Evolutionary conservation across 2,329 filamentous ascomycete species (phyloP).

Genomic region (Scorias spongiosa): DNA sequence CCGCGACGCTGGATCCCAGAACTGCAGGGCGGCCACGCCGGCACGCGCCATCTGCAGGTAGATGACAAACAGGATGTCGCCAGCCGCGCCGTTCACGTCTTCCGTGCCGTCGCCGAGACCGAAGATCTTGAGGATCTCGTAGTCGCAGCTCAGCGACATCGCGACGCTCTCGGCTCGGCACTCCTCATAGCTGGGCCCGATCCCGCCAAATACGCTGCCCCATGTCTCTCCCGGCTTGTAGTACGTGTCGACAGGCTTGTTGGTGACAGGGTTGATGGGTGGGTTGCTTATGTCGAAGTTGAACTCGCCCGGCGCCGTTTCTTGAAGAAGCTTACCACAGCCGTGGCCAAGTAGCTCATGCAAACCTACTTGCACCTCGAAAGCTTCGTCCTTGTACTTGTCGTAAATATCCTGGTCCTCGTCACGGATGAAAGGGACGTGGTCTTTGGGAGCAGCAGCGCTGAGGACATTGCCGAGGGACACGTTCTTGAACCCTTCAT

Average conservation of each 20-base stretch:
- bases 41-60: slow-evolving; percentile 91
- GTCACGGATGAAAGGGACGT: slow-evolving; percentile 75
- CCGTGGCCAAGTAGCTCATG: slow-evolving; percentile 84
- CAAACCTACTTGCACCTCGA: slow-evolving; percentile 90
- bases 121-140: slow-evolving; percentile 76
- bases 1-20: slow-evolving; percentile 80
- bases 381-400: slow-evolving; percentile 71
- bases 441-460: slow-evolving; percentile 83
- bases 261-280: slow-evolving; percentile 63
- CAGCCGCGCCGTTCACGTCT: slow-evolving; percentile 61
- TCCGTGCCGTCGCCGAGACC: slow-evolving; percentile 67
- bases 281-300: slow-evolving; percentile 80
- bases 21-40: slow-evolving; percentile 76
- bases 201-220: slow-evolving; percentile 78
- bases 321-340: slow-evolving; percentile 84
- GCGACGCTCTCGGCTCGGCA: slow-evolving; percentile 89
- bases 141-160: slow-evolving; percentile 82
- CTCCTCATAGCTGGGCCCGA: slow-evolving; percentile 84
- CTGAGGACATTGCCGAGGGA: slow-evolving; percentile 85
- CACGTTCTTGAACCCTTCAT: slow-evolving; percentile 81
- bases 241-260: slow-evolving; percentile 66
- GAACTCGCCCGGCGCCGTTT: slow-evolving; percentile 64
- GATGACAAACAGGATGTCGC: slow-evolving; percentile 72
- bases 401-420: slow-evolving; percentile 64
- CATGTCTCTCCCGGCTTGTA: slow-evolving; percentile 94